Evolutionary conservation across 2,329 filamentous ascomycete genomes (phyloP).

Genomic region (Venturia asperata): DNA sequence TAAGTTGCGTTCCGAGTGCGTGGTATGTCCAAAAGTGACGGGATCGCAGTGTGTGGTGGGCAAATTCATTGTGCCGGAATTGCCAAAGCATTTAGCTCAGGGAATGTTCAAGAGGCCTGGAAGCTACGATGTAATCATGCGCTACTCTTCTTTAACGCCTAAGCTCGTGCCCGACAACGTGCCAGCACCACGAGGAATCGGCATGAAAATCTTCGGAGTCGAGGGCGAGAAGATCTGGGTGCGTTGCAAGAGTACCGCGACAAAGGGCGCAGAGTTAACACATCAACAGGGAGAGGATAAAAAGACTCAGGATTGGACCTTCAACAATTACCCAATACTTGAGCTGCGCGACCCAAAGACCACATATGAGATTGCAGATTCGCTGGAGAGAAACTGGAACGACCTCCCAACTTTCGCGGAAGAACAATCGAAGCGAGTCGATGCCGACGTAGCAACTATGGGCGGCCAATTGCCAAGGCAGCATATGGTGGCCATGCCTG

Average conservation of each 20-base stretch:
- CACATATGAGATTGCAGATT: constrained; percentile 31
- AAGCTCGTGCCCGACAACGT: constrained; percentile 30
- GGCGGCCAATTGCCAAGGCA: constrained; percentile 27
- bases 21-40: constrained; percentile 10
- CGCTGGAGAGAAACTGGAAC: constrained; percentile 31
- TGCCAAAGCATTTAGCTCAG: constrained; percentile 36
- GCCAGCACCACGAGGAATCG: constrained; percentile 41
- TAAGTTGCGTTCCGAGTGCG: constrained; percentile 9
- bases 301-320: constrained; percentile 42
- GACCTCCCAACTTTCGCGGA: constrained; percentile 28
- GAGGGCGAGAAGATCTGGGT: constrained; percentile 28
- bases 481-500: constrained; percentile 31
- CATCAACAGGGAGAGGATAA: constrained; percentile 27
- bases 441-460: constrained; percentile 21
- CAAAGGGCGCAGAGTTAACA: constrained; percentile 27
- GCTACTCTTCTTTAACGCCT: constrained; percentile 8
- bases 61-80: constrained; percentile 38
- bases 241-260: not conserved
- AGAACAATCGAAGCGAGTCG: constrained; percentile 25
- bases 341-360: constrained; percentile 39
- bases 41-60: constrained; percentile 38
- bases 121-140: constrained; percentile 15
- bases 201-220: constrained; percentile 46
- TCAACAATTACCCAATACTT: constrained; percentile 43
- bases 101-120: constrained; percentile 20